Conservation (phyloP, 2,329 filamentous ascomycete species). For the Aspergillus alliaceus region DNA sequence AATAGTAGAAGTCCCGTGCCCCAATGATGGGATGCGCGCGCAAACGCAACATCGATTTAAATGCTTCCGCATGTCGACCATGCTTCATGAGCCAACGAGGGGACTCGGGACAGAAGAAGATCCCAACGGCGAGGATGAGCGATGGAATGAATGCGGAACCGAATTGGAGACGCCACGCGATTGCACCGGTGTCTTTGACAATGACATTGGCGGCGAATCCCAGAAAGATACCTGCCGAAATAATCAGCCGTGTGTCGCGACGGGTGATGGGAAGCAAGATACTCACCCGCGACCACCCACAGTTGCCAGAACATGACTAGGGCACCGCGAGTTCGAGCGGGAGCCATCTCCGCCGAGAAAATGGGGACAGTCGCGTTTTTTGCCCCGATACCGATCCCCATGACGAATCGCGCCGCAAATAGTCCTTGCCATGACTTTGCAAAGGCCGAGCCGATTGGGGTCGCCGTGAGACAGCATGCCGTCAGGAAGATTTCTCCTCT, state of each 20-base stretch:
- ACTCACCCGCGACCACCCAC: slow-evolving; percentile 16
- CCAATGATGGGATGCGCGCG: slow-evolving; percentile 39
- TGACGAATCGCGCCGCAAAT: slow-evolving; percentile 53
- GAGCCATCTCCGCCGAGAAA: slow-evolving; percentile 56
- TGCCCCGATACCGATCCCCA: slow-evolving; percentile 62
- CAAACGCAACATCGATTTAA: slow-evolving; percentile 18
- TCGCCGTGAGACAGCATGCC: slow-evolving; percentile 62
- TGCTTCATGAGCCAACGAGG: slow-evolving; percentile 29
- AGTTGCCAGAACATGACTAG: no score
- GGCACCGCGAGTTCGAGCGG: slow-evolving; percentile 54
- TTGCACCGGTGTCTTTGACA: slow-evolving; percentile 56
- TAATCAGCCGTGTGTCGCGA: background rate
- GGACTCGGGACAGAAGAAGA: slow-evolving; percentile 29
- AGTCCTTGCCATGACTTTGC: slow-evolving; percentile 59
- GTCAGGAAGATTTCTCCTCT: slow-evolving; percentile 64
- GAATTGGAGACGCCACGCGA: slow-evolving; percentile 64
- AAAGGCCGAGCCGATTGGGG: slow-evolving; percentile 65
- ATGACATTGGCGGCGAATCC: slow-evolving; percentile 65
- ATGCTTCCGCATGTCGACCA: slow-evolving; percentile 12
- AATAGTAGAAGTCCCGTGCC: slow-evolving; percentile 62
- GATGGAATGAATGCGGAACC: slow-evolving; percentile 65
- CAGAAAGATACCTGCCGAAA: slow-evolving; percentile 54
- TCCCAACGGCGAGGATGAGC: slow-evolving; percentile 48
- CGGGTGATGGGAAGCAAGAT: no score
- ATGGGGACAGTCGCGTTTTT: slow-evolving; percentile 56